Conservation (phyloP, 208 protist genomes). For the Naegleria gruberi region DNA sequence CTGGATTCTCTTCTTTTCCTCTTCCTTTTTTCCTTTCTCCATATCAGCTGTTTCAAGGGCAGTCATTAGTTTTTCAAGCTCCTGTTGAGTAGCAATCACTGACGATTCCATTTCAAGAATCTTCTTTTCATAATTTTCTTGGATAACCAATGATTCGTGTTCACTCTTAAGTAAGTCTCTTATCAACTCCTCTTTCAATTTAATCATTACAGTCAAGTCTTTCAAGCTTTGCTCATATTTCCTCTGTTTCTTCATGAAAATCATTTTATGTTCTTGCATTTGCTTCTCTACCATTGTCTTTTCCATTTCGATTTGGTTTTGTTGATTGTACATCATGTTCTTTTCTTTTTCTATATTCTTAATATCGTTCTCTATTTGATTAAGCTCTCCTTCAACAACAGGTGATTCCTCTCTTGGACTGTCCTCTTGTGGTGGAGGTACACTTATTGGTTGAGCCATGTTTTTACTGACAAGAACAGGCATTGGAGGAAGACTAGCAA, state of each 20-base stretch:
- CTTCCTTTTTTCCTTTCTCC: not conserved
- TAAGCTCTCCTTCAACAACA: not conserved
- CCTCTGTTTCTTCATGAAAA: not conserved
- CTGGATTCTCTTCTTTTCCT: not conserved
- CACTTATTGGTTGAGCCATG: not conserved
- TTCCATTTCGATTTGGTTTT: not conserved
- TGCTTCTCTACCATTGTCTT: not conserved
- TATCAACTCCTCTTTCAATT: conserved; percentile 29
- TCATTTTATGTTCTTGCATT: not conserved
- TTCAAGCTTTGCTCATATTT: not conserved
- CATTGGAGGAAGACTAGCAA: not conserved
- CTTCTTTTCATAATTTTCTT: not conserved
- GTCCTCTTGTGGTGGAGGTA: not conserved
- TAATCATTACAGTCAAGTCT: conserved; percentile 21
- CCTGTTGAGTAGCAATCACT: conserved; percentile 10
- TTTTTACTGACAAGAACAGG: not conserved
- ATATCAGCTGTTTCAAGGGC: conserved; percentile 14
- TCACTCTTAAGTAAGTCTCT: conserved; percentile 15
- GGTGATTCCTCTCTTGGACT: too few species aligned
- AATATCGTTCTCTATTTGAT: not conserved
- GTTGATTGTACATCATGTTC: not conserved
- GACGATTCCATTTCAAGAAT: not conserved
- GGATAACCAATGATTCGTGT: not conserved
- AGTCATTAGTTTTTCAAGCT: not conserved
- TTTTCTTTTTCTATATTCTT: conserved; percentile 7